Evolutionary conservation across 495 filamentous ascomycete species (phyloP).

Genomic region (Durotheca rogersii): DNA sequence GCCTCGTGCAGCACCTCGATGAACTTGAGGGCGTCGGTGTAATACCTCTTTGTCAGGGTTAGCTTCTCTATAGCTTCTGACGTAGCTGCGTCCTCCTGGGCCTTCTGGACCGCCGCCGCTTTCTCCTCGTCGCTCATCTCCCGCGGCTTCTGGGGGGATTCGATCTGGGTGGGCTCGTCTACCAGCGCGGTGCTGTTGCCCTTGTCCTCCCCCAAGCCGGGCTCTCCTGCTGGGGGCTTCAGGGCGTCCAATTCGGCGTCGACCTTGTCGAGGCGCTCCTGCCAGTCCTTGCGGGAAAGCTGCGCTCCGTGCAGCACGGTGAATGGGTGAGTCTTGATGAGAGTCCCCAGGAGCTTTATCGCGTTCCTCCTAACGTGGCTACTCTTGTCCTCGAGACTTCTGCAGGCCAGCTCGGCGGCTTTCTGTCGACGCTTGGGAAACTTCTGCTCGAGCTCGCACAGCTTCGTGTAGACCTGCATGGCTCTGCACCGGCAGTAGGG

Average conservation of each 20-base stretch:
- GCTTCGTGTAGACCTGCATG: slow-evolving; percentile 88
- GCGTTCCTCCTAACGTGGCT: slow-evolving; percentile 95
- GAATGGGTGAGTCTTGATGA: slow-evolving; percentile 93
- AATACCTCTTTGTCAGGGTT: slow-evolving; percentile 85
- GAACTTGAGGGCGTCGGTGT: slow-evolving; percentile 87
- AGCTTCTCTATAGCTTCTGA: slow-evolving; percentile 82
- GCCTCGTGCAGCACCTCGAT: slow-evolving; percentile 89
- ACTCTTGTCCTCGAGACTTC: slow-evolving; percentile 95
- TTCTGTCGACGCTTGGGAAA: slow-evolving; percentile 88
- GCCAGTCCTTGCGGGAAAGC: slow-evolving; percentile 82
- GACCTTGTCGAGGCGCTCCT: slow-evolving; percentile 70
- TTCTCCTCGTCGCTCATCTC: slow-evolving; percentile 62
- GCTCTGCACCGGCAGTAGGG: slow-evolving; percentile 91
- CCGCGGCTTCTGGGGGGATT: slow-evolving; percentile 55
- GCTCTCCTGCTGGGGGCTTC: slow-evolving; percentile 74
- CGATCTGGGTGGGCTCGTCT: slow-evolving; percentile 83
- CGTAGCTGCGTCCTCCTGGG: slow-evolving; percentile 63
- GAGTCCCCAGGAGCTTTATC: slow-evolving; percentile 82
- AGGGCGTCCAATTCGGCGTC: slow-evolving; percentile 78
- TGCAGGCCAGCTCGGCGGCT: slow-evolving; percentile 78
- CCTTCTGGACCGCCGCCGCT: slow-evolving; percentile 61
- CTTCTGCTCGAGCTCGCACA: slow-evolving; percentile 91
- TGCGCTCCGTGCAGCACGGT: slow-evolving; percentile 87
- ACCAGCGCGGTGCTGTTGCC: slow-evolving; percentile 64
- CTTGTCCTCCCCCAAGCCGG: slow-evolving; percentile 67